These are phyloP conservation scores for Nematocida displodere DNA, from an alignment of 371 early-diverging fungal genomes.

Conservation along the genomic window DNA sequence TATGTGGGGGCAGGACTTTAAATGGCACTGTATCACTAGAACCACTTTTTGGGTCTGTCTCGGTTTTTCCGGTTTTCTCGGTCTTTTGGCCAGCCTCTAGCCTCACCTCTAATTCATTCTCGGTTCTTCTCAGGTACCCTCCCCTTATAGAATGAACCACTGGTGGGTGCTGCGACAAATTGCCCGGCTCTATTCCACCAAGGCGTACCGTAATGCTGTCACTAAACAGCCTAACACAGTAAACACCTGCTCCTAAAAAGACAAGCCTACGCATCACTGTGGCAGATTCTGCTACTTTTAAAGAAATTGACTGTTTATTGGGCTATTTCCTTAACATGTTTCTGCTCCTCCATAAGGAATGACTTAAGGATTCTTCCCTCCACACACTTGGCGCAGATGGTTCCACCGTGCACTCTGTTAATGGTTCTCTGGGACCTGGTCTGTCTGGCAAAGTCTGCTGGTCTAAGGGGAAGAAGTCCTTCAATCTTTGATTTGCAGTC, in stretches of 20 bases:
- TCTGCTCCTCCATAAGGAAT: slow-evolving; percentile 63
- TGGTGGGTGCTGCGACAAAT: too few relatives aligned
- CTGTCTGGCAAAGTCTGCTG: slow-evolving; percentile 62
- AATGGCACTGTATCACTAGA: too few relatives aligned
- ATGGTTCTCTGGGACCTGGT: slow-evolving; percentile 61
- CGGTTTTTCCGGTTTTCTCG: too few relatives aligned
- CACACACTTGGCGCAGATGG: slow-evolving; percentile 60
- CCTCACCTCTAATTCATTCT: too few relatives aligned
- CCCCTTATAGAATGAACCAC: too few relatives aligned
- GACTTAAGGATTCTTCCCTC: slow-evolving; percentile 57
- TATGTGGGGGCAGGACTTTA: too few relatives aligned
- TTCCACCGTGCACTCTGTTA: slow-evolving; percentile 60
- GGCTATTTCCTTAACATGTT: slow-evolving; percentile 52
- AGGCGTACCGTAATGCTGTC: slow-evolving; percentile 31
- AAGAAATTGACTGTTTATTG: slow-evolving; percentile 46
- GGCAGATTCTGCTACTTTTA: slow-evolving; percentile 1
- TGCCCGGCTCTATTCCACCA: too few relatives aligned
- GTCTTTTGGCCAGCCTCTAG: too few relatives aligned
- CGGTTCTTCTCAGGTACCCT: too few relatives aligned
- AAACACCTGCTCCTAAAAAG: background rate
- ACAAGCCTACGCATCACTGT: background rate
- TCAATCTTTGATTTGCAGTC: slow-evolving; percentile 60
- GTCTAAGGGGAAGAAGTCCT: slow-evolving; percentile 59
- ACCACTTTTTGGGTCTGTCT: too few relatives aligned
- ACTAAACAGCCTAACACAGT: background rate